These are phyloP conservation scores for Fusarium sp. DNA, from an alignment of 2,329 filamentous ascomycete genomes.

Conservation along the genomic window DNA sequence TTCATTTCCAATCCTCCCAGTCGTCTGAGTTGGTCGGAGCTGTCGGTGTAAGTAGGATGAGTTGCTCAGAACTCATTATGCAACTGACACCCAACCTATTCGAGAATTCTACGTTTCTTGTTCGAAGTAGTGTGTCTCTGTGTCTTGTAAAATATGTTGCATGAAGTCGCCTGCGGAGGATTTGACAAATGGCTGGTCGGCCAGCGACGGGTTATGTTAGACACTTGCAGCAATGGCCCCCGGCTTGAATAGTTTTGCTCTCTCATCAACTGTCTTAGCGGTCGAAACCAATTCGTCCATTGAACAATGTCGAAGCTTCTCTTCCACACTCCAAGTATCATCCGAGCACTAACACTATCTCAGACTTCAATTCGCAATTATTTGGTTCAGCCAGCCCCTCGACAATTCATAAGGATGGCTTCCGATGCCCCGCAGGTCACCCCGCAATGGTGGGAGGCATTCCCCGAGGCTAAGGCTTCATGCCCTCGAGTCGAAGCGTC, in stretches of 20 bases:
- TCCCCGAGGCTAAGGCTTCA: constrained; percentile 61
- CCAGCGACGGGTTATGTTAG: no score
- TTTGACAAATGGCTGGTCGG: no score
- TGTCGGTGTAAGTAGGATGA: no score
- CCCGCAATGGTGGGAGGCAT: constrained; percentile 58
- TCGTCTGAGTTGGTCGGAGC: no score
- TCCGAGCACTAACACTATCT: neutral
- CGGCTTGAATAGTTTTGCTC: neutral
- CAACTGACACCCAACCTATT: no score
- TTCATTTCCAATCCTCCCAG: no score
- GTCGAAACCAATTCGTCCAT: neutral
- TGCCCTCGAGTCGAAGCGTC: constrained; percentile 57
- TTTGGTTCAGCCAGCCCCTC: no score
- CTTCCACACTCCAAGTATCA: fast-evolving
- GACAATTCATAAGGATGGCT: constrained; percentile 34
- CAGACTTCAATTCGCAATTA: neutral
- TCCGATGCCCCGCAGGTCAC: constrained; percentile 44
- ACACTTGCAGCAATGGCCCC: constrained; percentile 11
- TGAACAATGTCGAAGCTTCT: neutral
- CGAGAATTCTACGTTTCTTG: no score
- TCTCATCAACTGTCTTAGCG: constrained; percentile 16
- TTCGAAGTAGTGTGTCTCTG: no score
- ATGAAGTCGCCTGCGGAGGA: no score
- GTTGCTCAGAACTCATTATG: no score
- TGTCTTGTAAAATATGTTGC: no score